These are phyloP conservation scores for Xylariales sp. DNA, from an alignment of 2,329 filamentous ascomycete genomes.

Conservation along the genomic window DNA sequence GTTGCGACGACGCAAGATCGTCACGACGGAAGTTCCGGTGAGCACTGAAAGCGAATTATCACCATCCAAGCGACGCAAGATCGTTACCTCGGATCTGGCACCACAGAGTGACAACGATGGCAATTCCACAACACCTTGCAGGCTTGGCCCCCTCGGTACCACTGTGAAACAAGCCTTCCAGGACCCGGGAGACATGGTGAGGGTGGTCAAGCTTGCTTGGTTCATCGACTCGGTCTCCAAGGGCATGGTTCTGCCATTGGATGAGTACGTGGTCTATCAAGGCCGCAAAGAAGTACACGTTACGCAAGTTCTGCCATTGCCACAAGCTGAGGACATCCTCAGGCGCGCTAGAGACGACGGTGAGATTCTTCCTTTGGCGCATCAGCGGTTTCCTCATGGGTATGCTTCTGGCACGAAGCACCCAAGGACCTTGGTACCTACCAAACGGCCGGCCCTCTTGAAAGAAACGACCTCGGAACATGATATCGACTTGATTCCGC, in stretches of 20 bases:
- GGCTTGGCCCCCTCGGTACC: slow-evolving; percentile 6
- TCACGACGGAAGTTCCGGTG: slow-evolving; percentile 43
- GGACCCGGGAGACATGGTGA: slow-evolving; percentile 27
- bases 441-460: slow-evolving; percentile 39
- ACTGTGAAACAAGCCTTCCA: slow-evolving; percentile 16
- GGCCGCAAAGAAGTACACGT: slow-evolving; percentile 32
- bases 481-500: slow-evolving; percentile 53
- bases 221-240: slow-evolving; percentile 47
- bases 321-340: slow-evolving; percentile 23
- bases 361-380: slow-evolving; percentile 12
- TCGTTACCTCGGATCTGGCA: slow-evolving; percentile 31
- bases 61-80: slow-evolving; percentile 29
- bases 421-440: slow-evolving; percentile 24
- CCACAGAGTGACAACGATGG: slow-evolving; percentile 22
- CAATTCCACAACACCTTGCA: slow-evolving; percentile 7
- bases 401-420: slow-evolving; percentile 14
- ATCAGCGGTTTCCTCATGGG: background rate
- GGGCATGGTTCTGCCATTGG: slow-evolving; percentile 39
- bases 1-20: slow-evolving; percentile 62
- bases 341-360: slow-evolving; percentile 22
- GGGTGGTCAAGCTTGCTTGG: slow-evolving; percentile 57
- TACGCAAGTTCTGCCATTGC: slow-evolving; percentile 10
- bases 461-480: slow-evolving; percentile 76
- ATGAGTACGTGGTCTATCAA: slow-evolving; percentile 50
- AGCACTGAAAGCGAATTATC: background rate